Evolutionary conservation across 2,329 filamentous ascomycete species (phyloP).

Genomic region (Colletotrichum lini): DNA sequence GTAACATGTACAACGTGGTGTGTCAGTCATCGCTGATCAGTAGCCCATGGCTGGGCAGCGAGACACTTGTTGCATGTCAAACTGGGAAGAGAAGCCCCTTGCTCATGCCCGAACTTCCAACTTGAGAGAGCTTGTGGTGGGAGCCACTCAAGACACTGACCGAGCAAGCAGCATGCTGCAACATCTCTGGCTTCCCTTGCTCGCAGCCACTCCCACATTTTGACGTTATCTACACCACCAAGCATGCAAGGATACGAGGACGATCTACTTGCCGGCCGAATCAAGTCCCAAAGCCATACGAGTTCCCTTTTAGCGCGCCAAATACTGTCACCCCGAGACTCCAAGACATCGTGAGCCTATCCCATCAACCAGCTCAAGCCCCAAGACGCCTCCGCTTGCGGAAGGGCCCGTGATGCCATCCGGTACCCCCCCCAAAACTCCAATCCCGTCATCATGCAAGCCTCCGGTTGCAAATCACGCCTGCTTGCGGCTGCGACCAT

Average conservation of each 20-base stretch:
- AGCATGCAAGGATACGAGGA: slow-evolving; percentile 9
- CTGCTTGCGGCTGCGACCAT: slow-evolving; percentile 12
- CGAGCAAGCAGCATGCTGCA: neutral
- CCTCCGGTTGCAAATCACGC: neutral
- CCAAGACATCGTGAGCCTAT: slow-evolving; percentile 22
- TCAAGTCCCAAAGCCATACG: neutral
- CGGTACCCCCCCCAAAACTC: neutral
- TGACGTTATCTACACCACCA: slow-evolving; percentile 7
- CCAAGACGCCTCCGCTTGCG: slow-evolving; percentile 24
- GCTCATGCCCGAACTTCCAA: neutral
- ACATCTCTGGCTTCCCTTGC: slow-evolving; percentile 13
- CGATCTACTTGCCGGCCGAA: neutral
- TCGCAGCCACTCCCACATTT: neutral
- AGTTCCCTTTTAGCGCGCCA: neutral
- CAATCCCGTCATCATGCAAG: slow-evolving; percentile 7
- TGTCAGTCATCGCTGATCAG: slow-evolving; percentile 17
- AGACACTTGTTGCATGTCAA: slow-evolving; percentile 18
- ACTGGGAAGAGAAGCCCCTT: neutral
- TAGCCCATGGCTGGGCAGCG: neutral
- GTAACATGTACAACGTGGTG: slow-evolving; percentile 11
- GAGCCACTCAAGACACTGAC: neutral
- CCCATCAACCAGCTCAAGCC: neutral
- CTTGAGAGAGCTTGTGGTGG: neutral
- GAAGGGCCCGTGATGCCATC: slow-evolving; percentile 12
- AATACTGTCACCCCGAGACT: neutral